phyloP scores from a whole-genome alignment of 768 basidiomycete species.

The Boletellus emodensis region DNA sequence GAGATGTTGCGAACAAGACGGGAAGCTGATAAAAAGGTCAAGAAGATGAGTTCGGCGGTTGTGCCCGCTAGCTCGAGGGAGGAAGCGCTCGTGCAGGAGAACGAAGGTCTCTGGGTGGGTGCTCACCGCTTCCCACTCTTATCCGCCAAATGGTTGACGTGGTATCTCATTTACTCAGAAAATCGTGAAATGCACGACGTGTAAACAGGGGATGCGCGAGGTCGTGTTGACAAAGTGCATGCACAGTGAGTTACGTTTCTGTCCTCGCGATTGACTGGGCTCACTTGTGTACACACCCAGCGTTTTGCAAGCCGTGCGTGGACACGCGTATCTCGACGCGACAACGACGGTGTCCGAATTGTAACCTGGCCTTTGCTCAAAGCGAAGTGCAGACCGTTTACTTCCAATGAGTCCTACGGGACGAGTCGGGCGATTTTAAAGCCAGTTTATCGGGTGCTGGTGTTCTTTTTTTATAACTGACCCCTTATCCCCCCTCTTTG shows the following conservation, averaged over 20 bases:
- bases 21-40: slow-evolving; percentile 52
- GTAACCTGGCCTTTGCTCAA: slow-evolving; percentile 74
- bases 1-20: slow-evolving; percentile 43
- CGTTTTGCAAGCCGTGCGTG: slow-evolving; percentile 81
- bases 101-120: slow-evolving; percentile 58
- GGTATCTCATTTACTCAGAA: slow-evolving; percentile 32
- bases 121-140: background rate
- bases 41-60: slow-evolving; percentile 34
- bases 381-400: slow-evolving; percentile 73
- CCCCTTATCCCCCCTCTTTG: background rate
- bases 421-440: background rate
- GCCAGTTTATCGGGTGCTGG: background rate
- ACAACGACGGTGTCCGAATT: slow-evolving; percentile 92
- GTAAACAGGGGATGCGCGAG: slow-evolving; percentile 70
- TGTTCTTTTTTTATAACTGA: background rate
- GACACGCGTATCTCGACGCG: slow-evolving; percentile 85
- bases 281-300: slow-evolving; percentile 34
- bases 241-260: slow-evolving; percentile 63
- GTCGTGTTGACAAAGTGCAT: slow-evolving; percentile 85
- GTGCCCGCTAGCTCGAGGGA: slow-evolving; percentile 30
- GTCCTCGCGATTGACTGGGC: background rate
- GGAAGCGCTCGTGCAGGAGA: slow-evolving; percentile 42
- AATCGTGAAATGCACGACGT: slow-evolving; percentile 86
- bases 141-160: background rate
- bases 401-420: slow-evolving; percentile 42